These are phyloP conservation scores for Beauveria sp. DNA, from an alignment of 2,329 filamentous ascomycete species.

Conservation along the genomic window DNA sequence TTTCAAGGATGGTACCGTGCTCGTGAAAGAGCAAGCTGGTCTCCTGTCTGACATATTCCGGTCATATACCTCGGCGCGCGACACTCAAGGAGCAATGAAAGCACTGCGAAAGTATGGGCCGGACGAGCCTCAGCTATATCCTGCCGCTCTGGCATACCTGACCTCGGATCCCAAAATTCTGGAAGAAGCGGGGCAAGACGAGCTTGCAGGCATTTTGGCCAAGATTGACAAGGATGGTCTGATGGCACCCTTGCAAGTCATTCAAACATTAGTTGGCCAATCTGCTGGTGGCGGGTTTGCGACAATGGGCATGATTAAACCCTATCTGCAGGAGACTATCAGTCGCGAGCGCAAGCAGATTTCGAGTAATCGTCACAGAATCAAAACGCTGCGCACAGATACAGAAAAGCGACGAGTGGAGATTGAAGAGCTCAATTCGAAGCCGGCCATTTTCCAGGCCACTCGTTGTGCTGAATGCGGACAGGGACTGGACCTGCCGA, in stretches of 20 bases:
- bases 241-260: constrained; percentile 93
- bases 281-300: constrained; percentile 54
- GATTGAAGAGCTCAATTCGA: constrained; percentile 65
- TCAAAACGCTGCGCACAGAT: constrained; percentile 75
- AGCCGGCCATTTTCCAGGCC: constrained; percentile 84
- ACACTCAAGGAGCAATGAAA: constrained; percentile 83
- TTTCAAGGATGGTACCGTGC: constrained; percentile 81
- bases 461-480: constrained; percentile 81
- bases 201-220: constrained; percentile 70
- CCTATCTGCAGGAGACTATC: constrained; percentile 83
- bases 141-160: constrained; percentile 87
- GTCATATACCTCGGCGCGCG: constrained; percentile 86
- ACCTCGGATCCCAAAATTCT: constrained; percentile 76
- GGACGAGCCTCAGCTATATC: constrained; percentile 84
- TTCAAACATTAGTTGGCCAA: constrained; percentile 76
- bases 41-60: constrained; percentile 93
- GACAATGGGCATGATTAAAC: constrained; percentile 95
- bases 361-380: constrained; percentile 67
- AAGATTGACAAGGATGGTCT: constrained; percentile 86
- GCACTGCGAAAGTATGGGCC: constrained; percentile 87
- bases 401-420: constrained; percentile 74
- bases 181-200: constrained; percentile 73
- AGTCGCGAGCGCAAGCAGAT: constrained; percentile 85
- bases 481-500: constrained; percentile 72
- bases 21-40: constrained; percentile 90